Evolutionary conservation across 805 yeast genomes (phyloP).

Genomic region (Metschnikowia gelsemii): DNA sequence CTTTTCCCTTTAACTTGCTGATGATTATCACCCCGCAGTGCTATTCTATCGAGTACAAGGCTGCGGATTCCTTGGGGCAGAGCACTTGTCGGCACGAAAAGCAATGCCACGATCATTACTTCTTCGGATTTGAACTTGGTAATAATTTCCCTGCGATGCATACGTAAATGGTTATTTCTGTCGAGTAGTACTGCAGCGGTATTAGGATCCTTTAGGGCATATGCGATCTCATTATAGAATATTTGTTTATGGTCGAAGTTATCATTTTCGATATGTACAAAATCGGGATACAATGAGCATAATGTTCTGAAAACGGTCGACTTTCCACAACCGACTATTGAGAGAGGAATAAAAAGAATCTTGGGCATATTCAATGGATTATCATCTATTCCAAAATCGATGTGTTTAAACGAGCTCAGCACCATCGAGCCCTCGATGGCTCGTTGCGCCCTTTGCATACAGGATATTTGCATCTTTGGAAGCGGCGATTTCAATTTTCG

Average conservation of each 20-base stretch:
- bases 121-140: conserved; percentile 44
- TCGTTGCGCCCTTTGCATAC: background rate
- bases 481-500: no score
- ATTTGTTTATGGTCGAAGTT: conserved; percentile 51
- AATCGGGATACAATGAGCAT: conserved; percentile 46
- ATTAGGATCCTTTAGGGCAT: conserved; percentile 24
- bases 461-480: conserved; percentile 3
- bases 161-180: conserved; percentile 72
- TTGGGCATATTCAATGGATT: no score
- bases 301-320: conserved; percentile 76
- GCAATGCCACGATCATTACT: conserved; percentile 62
- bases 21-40: conserved; percentile 80
- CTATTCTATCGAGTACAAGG: conserved; percentile 59
- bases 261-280: conserved; percentile 85
- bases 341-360: conserved; percentile 74
- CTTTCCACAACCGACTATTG: conserved; percentile 94
- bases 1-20: conserved; percentile 66
- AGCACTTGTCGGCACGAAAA: conserved; percentile 49
- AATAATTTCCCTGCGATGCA: conserved; percentile 70
- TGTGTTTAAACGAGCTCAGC: no score
- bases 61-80: conserved; percentile 42
- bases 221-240: conserved; percentile 49
- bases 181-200: conserved; percentile 65
- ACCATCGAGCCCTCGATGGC: no score
- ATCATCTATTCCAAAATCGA: background rate